phyloP scores from a whole-genome alignment of 371 early-diverging fungal genomes.

The Zancudomyces culisetae region DNA sequence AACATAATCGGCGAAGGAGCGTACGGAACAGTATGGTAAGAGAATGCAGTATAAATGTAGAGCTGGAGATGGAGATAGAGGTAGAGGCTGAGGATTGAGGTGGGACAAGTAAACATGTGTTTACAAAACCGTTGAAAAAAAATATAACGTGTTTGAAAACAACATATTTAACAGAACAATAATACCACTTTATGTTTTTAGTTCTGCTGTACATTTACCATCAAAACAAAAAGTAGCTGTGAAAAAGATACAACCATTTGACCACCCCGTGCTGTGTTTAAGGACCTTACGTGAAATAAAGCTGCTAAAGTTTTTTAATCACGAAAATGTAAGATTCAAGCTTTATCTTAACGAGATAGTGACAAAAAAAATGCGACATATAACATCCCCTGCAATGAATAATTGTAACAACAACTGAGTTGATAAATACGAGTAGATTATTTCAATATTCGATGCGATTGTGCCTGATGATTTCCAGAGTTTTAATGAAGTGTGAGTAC shows the following conservation, averaged over 20 bases:
- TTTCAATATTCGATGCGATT: conserved; percentile 7
- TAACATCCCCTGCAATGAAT: too few species aligned
- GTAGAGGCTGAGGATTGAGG: not conserved
- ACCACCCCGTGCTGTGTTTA: conserved; percentile 60
- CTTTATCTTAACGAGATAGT: too few species aligned
- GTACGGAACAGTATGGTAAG: conserved; percentile 26
- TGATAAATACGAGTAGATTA: conserved; percentile 6
- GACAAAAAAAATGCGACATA: too few species aligned
- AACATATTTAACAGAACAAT: not conserved
- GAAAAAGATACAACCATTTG: conserved; percentile 71
- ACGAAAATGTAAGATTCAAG: conserved; percentile 38
- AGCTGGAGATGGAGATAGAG: not conserved
- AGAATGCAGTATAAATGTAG: not conserved
- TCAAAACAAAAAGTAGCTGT: conserved; percentile 74
- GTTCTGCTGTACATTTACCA: conserved; percentile 56
- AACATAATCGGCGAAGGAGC: conserved; percentile 25
- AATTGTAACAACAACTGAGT: not conserved
- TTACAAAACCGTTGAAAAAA: not conserved
- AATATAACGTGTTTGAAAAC: not conserved
- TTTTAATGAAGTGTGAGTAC: conserved; percentile 7
- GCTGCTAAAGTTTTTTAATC: conserved; percentile 64
- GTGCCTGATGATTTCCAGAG: conserved; percentile 1
- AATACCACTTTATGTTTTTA: conserved; percentile 23
- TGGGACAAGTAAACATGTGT: too few species aligned
- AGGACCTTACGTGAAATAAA: conserved; percentile 78